Evolutionary conservation across 257 asterid species (phyloP).

Genomic region (Fraxinus cuspidata): DNA sequence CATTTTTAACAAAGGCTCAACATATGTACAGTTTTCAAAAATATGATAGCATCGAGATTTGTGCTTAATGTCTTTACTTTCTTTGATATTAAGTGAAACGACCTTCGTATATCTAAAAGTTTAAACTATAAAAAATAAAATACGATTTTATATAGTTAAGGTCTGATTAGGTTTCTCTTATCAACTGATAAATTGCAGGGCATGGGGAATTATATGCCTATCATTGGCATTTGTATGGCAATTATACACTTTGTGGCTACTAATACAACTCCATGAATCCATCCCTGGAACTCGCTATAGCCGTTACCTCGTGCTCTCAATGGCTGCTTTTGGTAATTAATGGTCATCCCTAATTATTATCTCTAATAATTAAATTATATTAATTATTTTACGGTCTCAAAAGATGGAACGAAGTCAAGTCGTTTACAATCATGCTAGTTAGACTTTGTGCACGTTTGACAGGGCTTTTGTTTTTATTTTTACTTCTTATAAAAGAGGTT

Average conservation of each 20-base stretch:
- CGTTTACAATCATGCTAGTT: too few relatives aligned
- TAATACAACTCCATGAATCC: constrained; percentile 80
- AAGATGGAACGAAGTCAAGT: neutral
- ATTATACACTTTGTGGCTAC: constrained; percentile 72
- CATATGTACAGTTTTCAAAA: too few relatives aligned
- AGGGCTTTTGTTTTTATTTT: too few relatives aligned
- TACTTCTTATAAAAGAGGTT: too few relatives aligned
- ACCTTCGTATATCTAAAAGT: too few relatives aligned
- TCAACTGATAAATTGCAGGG: constrained; percentile 40
- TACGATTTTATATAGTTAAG: too few relatives aligned
- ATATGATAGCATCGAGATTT: too few relatives aligned
- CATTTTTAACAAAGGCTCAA: too few relatives aligned
- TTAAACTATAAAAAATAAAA: too few relatives aligned
- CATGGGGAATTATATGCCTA: constrained; percentile 70
- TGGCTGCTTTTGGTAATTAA: constrained; percentile 74
- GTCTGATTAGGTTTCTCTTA: neutral
- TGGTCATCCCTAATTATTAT: neutral
- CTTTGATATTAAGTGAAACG: too few relatives aligned
- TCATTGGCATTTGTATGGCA: constrained; percentile 74
- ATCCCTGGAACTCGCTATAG: constrained; percentile 67
- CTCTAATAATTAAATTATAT: neutral
- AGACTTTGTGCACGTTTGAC: too few relatives aligned
- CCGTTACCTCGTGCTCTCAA: constrained; percentile 76
- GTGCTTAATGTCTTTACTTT: too few relatives aligned
- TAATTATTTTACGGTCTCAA: neutral